Base-by-base conservation (phyloP, 2,329 filamentous ascomycete species). In the Exophiala viscosa region DNA sequence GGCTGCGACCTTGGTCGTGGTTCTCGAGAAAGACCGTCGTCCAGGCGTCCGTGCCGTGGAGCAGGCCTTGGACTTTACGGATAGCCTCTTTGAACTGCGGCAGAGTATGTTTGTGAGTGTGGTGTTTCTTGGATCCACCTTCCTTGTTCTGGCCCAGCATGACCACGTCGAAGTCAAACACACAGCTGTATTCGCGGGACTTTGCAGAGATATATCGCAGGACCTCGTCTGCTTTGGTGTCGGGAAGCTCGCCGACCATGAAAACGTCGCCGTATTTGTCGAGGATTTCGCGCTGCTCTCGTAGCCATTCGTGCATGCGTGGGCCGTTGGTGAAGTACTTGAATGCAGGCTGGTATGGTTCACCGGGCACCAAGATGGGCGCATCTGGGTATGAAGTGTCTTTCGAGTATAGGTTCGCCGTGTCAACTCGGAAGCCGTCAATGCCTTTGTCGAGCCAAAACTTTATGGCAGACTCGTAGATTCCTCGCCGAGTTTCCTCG, bases 361-460 rank as follows among this genome's bases (percentile, higher is more conserved):
- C 68, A 4, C 69, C 70, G 3, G 71, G 66, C 45, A 82, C 73
- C 5, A 74, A 42, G 9, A 58, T 34, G 61, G 64, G 13, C 64
- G 68, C 10, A 69, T 68, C 40, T 69, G 69, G 60, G 32, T 52
- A 64, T 10, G 32, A 45, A 2, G 50, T 51, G 40, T 61, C 53
- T 42, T 64, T 64, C 20, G 59, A 62, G 50, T 64, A 64, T 28
- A 62, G 32, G 23, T 64, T 64, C 31, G 41, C 55, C 3, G 60
- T 68, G 64, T 87, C 84, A 59, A 87, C 77, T 9, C 84, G 77
- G 70, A 87, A 87, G 2, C 84, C 85, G 49, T 85, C 81, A 1
- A 88, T 82, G 3, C 86, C 87, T 28, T 78, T 77, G 38, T 85
- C 73, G 1, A 90, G 77, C 88, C 87, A 91, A 65, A 90, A 91